Evolutionary conservation across 768 basidiomycete species (phyloP).

Genomic region (Leucosporidium yakuticum): DNA sequence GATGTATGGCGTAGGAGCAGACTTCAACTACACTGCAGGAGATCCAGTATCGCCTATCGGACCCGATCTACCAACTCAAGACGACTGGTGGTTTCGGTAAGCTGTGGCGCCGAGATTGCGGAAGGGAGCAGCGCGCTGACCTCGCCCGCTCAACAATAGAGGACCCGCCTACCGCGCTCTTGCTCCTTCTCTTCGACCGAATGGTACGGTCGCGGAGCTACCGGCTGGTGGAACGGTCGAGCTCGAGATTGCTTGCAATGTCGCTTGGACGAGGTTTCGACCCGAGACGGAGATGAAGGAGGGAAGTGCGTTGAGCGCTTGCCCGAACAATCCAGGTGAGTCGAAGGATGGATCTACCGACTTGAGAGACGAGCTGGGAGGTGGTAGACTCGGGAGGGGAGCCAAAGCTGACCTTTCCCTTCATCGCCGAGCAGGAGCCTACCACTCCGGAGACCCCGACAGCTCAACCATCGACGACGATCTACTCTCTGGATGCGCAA

Average conservation of each 20-base stretch:
- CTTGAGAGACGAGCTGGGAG: too few species aligned
- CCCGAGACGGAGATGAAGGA: not conserved
- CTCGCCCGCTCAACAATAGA: not conserved
- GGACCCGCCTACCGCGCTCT: not conserved
- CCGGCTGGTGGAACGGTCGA: not conserved
- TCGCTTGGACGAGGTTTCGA: not conserved
- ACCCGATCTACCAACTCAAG: not conserved
- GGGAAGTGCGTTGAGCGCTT: not conserved
- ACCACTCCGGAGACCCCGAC: too few species aligned
- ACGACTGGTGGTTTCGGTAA: not conserved
- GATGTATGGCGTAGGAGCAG: not conserved
- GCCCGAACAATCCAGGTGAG: not conserved
- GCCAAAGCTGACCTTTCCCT: not conserved
- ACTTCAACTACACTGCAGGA: not conserved
- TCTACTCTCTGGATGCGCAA: slow-evolving; percentile 26
- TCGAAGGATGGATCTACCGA: too few species aligned
- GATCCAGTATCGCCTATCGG: not conserved
- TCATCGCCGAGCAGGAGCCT: not conserved
- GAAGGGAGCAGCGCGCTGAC: not conserved
- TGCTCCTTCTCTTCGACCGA: not conserved
- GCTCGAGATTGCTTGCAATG: not conserved
- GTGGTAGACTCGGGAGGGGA: not conserved
- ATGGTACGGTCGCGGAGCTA: not conserved
- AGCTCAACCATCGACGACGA: slow-evolving; percentile 1
- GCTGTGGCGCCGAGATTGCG: not conserved